Conservation (phyloP, 352 stramenopile genomes). For the Globisporangium uncinulatum region DNA sequence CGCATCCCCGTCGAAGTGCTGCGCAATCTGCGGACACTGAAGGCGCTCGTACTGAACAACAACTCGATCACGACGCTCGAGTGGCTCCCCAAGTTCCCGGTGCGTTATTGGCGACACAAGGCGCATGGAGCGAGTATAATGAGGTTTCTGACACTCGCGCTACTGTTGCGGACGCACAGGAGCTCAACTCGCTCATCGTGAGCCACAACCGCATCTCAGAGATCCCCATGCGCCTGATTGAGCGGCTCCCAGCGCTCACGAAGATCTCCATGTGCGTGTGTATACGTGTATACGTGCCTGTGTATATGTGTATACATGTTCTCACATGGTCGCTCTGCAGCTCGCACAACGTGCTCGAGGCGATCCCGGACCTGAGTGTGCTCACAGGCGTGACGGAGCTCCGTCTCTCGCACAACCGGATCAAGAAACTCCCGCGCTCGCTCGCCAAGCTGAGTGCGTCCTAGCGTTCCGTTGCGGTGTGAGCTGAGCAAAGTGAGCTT, state of each 20-base stretch:
- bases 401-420: constrained; percentile 75
- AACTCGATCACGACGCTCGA: constrained; percentile 80
- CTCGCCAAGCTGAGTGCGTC: constrained; percentile 62
- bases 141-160: background rate
- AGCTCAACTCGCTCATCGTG: constrained; percentile 82
- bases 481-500: no score
- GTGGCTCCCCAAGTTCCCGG: constrained; percentile 70
- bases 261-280: constrained; percentile 79
- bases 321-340: constrained; percentile 16
- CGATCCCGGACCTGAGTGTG: constrained; percentile 61
- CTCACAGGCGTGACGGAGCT: constrained; percentile 70
- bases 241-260: constrained; percentile 62
- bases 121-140: background rate
- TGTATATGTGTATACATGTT: background rate
- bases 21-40: constrained; percentile 60
- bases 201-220: constrained; percentile 79
- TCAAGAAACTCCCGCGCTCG: constrained; percentile 57
- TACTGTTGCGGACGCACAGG: constrained; percentile 10
- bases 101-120: constrained; percentile 4
- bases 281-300: background rate
- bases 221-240: constrained; percentile 51
- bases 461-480: no score
- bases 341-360: constrained; percentile 73
- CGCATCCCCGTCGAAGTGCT: constrained; percentile 67
- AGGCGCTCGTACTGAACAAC: constrained; percentile 82